Base-by-base conservation (phyloP, 202 grass and related monocot genomes). In the Hordeum pubiflorum region DNA sequence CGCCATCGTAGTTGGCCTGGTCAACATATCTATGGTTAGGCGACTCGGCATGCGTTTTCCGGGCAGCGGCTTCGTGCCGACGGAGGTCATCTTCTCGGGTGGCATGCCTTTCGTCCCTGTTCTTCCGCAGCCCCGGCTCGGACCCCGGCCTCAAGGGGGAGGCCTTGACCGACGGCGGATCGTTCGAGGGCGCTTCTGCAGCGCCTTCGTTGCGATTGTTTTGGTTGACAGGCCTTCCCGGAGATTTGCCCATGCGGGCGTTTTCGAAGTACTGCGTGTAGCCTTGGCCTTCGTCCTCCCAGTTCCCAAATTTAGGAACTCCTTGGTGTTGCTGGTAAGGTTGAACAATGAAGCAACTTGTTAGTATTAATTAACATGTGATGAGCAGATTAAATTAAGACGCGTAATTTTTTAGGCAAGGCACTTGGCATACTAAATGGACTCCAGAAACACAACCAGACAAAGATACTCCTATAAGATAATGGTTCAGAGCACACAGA, bases 221-320 rank as follows among this genome's bases (percentile, higher is more conserved):
- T 12, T 72, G 88, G 63, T 74, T 88, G 18, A 67, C 54, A 43
- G 84, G 32, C 78, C 84, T 91, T 20, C 93, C 85, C 48, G 75
- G 84, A 40, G 81, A 87, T 89, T 88, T 89, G 44, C 79, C 87
- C 74, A 87, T 97, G 66, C 89, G 83, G 8, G 86, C 88, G 55
- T 85, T 86, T 20, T 97, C 94, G 17, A 91, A 91, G 50, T 82
- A 84, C 62, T 93, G 88, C 8, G 94, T 91, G 84, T 94, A 91
- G 39, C 80, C 90, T 56, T 86, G 88, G 21, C 72, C 87, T 14
- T 90, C 82, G 7, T 36, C 72, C 54, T 97, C 91, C 91, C 91
- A 94, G 32, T 72, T 86, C 43, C 92, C 90, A 77, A 98, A 89
- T 86, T 98, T 93, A 14, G 92, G 92, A 80, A 95, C 85, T 52